Evolutionary conservation across 1,284 basidiomycete species (phyloP).

Genomic region (Ustilago xerochloae): DNA sequence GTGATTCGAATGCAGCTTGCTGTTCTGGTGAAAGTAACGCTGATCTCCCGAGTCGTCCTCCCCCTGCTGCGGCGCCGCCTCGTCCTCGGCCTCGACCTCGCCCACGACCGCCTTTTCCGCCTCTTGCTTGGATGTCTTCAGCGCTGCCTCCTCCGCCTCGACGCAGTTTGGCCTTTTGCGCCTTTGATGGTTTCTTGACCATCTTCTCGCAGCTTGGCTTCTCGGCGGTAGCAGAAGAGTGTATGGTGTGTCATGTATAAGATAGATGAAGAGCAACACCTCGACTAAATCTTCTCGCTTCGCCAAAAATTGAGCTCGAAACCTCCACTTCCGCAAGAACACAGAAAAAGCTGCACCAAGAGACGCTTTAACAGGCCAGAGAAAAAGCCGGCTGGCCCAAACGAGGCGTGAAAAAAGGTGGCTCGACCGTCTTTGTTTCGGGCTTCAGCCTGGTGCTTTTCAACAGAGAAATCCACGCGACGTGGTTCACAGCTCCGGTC

Average conservation of each 20-base stretch:
- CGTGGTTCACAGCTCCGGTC: not conserved
- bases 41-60: constrained; percentile 25
- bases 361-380: not conserved
- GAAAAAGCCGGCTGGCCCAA: not conserved
- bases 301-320: constrained; percentile 6
- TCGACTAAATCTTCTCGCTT: not conserved
- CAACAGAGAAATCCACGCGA: constrained; percentile 14
- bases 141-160: constrained; percentile 11
- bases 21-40: constrained; percentile 36
- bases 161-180: constrained; percentile 43
- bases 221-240: not conserved
- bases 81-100: constrained; percentile 21
- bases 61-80: constrained; percentile 3
- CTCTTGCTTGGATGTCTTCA: constrained; percentile 11
- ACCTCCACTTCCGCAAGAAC: constrained; percentile 26
- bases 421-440: constrained; percentile 20
- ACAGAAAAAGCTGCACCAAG: not conserved
- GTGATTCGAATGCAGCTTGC: constrained; percentile 36
- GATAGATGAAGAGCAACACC: not conserved
- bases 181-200: constrained; percentile 52
- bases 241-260: not conserved
- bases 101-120: constrained; percentile 17
- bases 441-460: not conserved
- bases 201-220: constrained; percentile 6
- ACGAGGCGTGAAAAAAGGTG: constrained; percentile 7